phyloP scores from a whole-genome alignment of 169 alveolate genomes.

The Cryptosporidium viatorum region DNA sequence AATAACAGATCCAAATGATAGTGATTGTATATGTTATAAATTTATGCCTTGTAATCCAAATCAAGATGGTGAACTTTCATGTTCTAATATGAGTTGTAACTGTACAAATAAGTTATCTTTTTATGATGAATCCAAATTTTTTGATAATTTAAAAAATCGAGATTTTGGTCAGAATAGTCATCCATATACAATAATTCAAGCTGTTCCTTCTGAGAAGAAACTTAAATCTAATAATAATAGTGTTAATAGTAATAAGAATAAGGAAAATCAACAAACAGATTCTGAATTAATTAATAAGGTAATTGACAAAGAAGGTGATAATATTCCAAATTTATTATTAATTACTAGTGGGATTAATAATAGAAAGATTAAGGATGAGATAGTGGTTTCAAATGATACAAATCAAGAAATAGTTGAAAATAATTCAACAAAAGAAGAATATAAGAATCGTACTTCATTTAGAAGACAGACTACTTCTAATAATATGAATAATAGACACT shows the following conservation, averaged over 20 bases:
- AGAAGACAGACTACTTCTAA: neutral
- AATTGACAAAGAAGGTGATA: neutral
- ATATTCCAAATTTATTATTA: neutral
- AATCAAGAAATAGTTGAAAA: neutral
- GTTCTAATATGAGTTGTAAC: neutral
- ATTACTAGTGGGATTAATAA: neutral
- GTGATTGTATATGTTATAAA: neutral
- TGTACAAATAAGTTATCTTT: slow-evolving; percentile 8
- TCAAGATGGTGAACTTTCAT: neutral
- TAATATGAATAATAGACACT: neutral
- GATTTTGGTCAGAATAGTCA: neutral
- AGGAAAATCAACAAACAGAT: neutral
- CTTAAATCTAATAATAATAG: neutral
- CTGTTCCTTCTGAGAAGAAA: neutral
- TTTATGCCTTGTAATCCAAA: slow-evolving; percentile 34
- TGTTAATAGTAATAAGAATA: neutral
- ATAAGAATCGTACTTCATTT: neutral
- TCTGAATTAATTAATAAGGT: neutral
- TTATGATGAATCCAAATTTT: slow-evolving; percentile 12
- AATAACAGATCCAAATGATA: neutral
- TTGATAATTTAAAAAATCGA: neutral
- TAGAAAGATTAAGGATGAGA: neutral
- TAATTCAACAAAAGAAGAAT: neutral
- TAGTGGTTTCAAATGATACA: neutral
- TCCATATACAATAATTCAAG: slow-evolving; percentile 1